Percentiles rank a stretch among this genome's conserved stretches.
Evolutionary conservation across 2,329 filamentous ascomycete species (phyloP).

Genomic region (Trichocomaceae sp.): DNA sequence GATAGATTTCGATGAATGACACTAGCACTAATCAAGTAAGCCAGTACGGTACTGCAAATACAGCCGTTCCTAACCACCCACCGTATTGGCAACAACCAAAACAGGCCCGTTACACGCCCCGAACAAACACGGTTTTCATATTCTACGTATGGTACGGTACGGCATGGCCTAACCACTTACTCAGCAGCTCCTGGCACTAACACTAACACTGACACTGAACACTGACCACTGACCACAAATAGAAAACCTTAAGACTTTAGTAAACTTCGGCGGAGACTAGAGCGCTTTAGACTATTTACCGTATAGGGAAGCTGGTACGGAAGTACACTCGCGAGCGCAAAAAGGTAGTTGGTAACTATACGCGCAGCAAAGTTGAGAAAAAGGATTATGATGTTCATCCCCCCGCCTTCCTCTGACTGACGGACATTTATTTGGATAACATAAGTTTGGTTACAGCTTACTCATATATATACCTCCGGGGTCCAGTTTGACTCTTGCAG

Average conservation of each 20-base stretch:
- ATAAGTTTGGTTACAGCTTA: no score
- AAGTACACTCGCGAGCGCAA: background rate
- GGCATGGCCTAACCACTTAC: background rate
- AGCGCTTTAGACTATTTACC: conserved; percentile 13
- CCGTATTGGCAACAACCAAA: background rate
- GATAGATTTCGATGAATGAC: background rate
- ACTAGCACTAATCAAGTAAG: background rate
- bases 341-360: no score
- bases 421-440: no score
- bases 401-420: no score
- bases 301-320: conserved; percentile 2
- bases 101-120: background rate
- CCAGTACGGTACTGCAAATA: background rate
- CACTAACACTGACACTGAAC: no score
- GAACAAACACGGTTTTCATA: background rate
- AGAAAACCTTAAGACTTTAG: background rate
- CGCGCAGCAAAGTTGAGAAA: no score
- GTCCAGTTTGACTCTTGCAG: background rate
- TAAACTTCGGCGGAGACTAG: conserved; percentile 5
- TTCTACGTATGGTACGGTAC: background rate
- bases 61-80: background rate
- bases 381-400: no score
- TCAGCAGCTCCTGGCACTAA: no score
- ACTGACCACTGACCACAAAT: no score
- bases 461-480: no score